Conservation (phyloP, 768 basidiomycete species). For the Boletus sensibilis region DNA sequence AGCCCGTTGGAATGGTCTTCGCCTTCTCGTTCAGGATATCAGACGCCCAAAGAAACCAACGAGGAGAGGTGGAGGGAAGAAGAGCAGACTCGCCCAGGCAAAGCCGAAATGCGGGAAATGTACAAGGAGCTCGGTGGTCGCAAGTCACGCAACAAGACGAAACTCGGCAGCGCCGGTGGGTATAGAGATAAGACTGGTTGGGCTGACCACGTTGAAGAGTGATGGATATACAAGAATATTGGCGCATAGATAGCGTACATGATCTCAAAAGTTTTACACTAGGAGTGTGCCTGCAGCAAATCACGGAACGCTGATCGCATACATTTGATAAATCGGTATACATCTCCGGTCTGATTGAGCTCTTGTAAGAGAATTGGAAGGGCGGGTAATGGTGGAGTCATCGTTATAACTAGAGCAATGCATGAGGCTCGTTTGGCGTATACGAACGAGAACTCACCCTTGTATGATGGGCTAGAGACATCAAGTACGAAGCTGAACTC, state of each 20-base stretch:
- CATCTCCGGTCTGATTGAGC: slow-evolving; percentile 67
- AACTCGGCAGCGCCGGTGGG: slow-evolving; percentile 62
- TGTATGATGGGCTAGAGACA: slow-evolving; percentile 57
- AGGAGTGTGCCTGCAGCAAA: slow-evolving; percentile 9
- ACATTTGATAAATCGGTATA: slow-evolving; percentile 68
- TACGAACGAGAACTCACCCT: slow-evolving; percentile 47
- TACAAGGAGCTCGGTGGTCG: slow-evolving; percentile 90
- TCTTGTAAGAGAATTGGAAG: slow-evolving; percentile 67
- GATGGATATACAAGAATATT: background rate
- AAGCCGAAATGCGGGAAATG: slow-evolving; percentile 84
- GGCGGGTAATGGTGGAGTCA: slow-evolving; percentile 65
- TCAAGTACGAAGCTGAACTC: slow-evolving; percentile 81
- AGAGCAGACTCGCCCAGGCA: slow-evolving; percentile 58
- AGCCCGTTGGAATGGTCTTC: slow-evolving; percentile 49
- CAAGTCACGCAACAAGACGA: slow-evolving; percentile 73
- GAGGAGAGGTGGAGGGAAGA: slow-evolving; percentile 72
- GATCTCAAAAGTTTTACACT: background rate
- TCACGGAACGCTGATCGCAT: slow-evolving; percentile 56
- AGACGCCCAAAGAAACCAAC: slow-evolving; percentile 74
- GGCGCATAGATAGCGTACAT: background rate
- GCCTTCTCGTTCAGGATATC: slow-evolving; percentile 57
- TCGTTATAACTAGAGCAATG: slow-evolving; percentile 63
- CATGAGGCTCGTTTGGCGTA: background rate
- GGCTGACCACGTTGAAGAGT: slow-evolving; percentile 42
- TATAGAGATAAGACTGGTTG: slow-evolving; percentile 80